phyloP scores from a whole-genome alignment of 108 stramenopile genomes.

The Aureococcus anophagefferens region DNA sequence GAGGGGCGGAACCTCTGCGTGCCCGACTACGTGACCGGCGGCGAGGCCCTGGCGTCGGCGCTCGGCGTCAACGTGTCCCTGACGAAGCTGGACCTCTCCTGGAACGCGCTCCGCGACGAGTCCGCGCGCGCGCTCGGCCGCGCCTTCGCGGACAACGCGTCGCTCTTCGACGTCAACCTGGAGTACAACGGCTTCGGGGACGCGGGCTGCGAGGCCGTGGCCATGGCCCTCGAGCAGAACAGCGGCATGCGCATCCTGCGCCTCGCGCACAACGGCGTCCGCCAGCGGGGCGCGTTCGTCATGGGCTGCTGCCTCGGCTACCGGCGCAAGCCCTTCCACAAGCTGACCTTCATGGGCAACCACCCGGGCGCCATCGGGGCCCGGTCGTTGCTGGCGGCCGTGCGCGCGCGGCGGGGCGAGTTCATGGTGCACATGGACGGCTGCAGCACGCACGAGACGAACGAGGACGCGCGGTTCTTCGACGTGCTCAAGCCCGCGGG shows the following conservation, averaged over 20 bases:
- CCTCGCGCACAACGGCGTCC: constrained; percentile 1
- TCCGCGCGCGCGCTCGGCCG: constrained; percentile 13
- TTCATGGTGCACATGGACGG: neutral
- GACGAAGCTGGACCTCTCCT: constrained; percentile 15
- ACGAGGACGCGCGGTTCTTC: constrained; percentile 3
- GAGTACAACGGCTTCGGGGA: constrained; percentile 20
- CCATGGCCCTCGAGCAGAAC: constrained; percentile 3
- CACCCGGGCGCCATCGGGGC: neutral
- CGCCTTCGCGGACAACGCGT: constrained; percentile 7
- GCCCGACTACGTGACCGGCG: neutral
- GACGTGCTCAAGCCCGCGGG: constrained; percentile 1
- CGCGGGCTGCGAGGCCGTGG: constrained; percentile 2
- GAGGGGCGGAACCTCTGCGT: neutral
- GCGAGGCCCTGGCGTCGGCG: constrained; percentile 14
- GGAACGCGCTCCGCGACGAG: constrained; percentile 21
- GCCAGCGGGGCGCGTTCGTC: neutral
- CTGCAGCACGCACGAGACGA: neutral
- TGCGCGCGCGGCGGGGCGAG: neutral
- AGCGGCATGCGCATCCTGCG: neutral
- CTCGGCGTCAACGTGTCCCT: constrained; percentile 6
- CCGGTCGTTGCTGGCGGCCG: neutral
- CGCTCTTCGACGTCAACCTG: constrained; percentile 10
- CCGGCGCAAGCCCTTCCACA: neutral
- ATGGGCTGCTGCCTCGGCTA: neutral
- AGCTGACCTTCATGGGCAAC: neutral